Evolutionary conservation across 441 rosid genomes (phyloP), one percentile per base, ranked within the genome.

Genomic region (Bocquillonia castaneifolia): DNA sequence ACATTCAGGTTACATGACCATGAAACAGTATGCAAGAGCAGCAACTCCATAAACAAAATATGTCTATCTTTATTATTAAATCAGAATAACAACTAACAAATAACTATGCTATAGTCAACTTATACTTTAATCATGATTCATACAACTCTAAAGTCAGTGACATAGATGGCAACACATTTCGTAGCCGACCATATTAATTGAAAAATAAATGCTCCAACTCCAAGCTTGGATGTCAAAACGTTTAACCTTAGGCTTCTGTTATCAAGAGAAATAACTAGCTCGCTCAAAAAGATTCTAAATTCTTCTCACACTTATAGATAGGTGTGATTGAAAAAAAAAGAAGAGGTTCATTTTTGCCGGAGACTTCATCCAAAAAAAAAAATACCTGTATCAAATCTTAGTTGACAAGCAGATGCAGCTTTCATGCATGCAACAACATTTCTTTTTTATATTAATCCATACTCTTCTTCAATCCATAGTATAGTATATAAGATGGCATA

Each of bases 361-460:
- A 79, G 29, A 50, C 7, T 34, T 40, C 40, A 50, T 60, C 66
- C 67, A 4, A 15, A 47, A 62, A 5, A 54, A 42, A 59, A 1
- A 18, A 58, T 22, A 56, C 51, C 42, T 74, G 55, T 56, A 51
- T 74, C 50, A 71, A 67, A 73, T 82, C 82, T 44, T 75, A 76
- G 74, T 76, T 72, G 72, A 75, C 44, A 32, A 32, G 78, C 79
- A 73, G 78, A 78, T 81, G 80, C 69, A 70, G 69, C 51, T 69
- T 71, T 53, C 69, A 32, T 68, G 72, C 77, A 73, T 48, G 45
- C 45, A 20, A 39, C 69, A 63, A 17, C 42, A 28, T 15, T 0
- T 23, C 44, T 48, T n/a, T 48, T 45, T 45, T 36, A 34, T n/a
- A 31, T 13, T 15, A 3, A 1, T 10, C 22, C 20, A 22, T 51